phyloP scores from a whole-genome alignment of 371 early-diverging fungal genomes.

The Mortierella sp. region DNA sequence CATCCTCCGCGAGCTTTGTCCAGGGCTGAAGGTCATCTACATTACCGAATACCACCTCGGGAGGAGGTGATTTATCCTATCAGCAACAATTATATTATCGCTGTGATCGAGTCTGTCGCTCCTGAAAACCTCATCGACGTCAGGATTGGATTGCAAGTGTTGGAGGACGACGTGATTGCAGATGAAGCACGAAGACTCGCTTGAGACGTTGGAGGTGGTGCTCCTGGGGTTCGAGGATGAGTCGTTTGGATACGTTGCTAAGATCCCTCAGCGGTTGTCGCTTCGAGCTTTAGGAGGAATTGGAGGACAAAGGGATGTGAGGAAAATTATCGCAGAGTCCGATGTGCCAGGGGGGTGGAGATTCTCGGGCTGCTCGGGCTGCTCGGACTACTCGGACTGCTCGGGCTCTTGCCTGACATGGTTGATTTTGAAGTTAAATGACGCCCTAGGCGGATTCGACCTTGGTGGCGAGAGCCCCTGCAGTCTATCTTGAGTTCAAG shows the following conservation, averaged over 20 bases:
- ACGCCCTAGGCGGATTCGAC: not conserved
- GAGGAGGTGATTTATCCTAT: not conserved
- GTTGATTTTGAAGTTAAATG: too few relatives aligned
- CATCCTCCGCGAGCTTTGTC: constrained; percentile 6
- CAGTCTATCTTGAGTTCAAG: not conserved
- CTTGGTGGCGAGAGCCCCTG: too few relatives aligned
- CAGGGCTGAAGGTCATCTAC: constrained; percentile 2
- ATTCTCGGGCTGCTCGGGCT: too few relatives aligned
- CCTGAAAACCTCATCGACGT: not conserved
- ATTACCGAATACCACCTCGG: not conserved
- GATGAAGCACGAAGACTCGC: not conserved
- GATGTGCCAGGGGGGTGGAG: too few relatives aligned
- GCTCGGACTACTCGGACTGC: too few relatives aligned
- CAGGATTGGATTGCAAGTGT: not conserved
- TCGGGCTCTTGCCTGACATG: not conserved
- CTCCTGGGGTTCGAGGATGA: not conserved
- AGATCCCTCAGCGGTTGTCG: not conserved
- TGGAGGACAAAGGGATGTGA: too few relatives aligned
- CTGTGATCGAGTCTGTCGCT: not conserved
- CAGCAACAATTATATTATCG: not conserved
- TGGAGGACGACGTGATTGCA: not conserved
- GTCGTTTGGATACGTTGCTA: not conserved
- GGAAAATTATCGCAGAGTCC: too few relatives aligned
- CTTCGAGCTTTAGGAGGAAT: too few relatives aligned
- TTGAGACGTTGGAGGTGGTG: not conserved